These are phyloP conservation scores for Elongisporangium senticosum DNA, from an alignment of 352 stramenopile genomes.

Conservation along the genomic window DNA sequence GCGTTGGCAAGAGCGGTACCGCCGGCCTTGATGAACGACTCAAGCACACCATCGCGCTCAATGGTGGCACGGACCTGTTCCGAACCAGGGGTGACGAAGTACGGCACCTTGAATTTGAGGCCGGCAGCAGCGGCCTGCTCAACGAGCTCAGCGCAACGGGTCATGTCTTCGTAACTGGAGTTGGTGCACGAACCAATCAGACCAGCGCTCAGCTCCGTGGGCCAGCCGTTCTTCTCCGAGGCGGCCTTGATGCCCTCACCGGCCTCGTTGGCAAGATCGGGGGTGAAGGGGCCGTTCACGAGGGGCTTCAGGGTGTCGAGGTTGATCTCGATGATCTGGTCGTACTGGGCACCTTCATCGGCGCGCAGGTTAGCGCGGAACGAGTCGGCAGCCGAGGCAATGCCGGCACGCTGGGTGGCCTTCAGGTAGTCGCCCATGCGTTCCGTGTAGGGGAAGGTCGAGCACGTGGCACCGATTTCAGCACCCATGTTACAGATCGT, in stretches of 20 bases:
- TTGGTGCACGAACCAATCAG: constrained; percentile 94
- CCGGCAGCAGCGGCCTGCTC: constrained; percentile 79
- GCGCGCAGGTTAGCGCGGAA: constrained; percentile 85
- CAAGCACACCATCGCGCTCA: constrained; percentile 85
- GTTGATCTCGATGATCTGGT: constrained; percentile 93
- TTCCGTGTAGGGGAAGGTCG: constrained; percentile 91
- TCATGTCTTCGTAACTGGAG: constrained; percentile 94
- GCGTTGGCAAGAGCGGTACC: constrained; percentile 90
- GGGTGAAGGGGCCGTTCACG: constrained; percentile 91
- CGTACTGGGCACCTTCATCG: constrained; percentile 89
- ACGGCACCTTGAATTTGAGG: constrained; percentile 90
- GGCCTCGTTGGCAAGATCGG: constrained; percentile 84
- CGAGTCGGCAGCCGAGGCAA: constrained; percentile 84
- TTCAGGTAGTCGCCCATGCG: constrained; percentile 91
- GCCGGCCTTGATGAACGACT: constrained; percentile 86
- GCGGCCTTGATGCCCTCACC: constrained; percentile 61
- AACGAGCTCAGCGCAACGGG: constrained; percentile 84
- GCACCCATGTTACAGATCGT: constrained; percentile 96
- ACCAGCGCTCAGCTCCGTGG: constrained; percentile 84
- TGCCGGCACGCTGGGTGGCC: constrained; percentile 84
- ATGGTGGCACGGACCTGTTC: constrained; percentile 92
- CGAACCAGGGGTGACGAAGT: constrained; percentile 90
- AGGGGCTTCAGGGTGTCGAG: constrained; percentile 87
- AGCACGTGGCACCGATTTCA: constrained; percentile 92
- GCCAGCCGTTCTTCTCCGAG: constrained; percentile 87